These are phyloP conservation scores for Tulasnella sp. DNA, from an alignment of 768 basidiomycete genomes.

Conservation along the genomic window DNA sequence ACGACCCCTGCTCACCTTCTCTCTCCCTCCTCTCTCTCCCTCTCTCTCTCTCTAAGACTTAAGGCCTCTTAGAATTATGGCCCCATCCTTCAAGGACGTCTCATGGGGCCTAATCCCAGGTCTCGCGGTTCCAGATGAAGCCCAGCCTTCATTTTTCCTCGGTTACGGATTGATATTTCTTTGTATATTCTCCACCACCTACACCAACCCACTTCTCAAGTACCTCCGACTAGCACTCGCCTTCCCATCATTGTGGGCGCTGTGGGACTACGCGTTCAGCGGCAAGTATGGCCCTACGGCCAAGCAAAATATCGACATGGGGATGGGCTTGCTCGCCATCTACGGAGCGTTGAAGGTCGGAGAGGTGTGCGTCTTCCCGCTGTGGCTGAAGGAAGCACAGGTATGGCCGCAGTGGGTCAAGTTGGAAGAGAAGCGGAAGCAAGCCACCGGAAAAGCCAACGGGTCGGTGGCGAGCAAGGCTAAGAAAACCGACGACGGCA, in stretches of 20 bases:
- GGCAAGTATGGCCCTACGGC: neutral
- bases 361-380: constrained; percentile 14
- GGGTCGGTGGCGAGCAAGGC: neutral
- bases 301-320: constrained; percentile 11
- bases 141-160: constrained; percentile 12
- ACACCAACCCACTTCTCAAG: neutral
- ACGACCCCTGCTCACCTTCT: neutral
- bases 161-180: constrained; percentile 8
- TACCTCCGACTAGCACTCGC: constrained; percentile 15
- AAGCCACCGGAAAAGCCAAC: neutral
- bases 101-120: constrained; percentile 5
- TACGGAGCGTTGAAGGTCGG: constrained; percentile 5
- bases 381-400: neutral
- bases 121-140: neutral
- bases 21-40: neutral
- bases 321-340: constrained; percentile 14
- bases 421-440: neutral
- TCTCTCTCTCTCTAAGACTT: neutral
- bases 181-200: constrained; percentile 22
- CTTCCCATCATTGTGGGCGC: neutral
- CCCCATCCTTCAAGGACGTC: neutral
- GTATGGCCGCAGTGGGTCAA: constrained; percentile 24
- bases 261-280: constrained; percentile 3
- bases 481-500: neutral
- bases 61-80: neutral